Conservation (phyloP, 345 rosid genomes). For the Angophora floribunda region DNA sequence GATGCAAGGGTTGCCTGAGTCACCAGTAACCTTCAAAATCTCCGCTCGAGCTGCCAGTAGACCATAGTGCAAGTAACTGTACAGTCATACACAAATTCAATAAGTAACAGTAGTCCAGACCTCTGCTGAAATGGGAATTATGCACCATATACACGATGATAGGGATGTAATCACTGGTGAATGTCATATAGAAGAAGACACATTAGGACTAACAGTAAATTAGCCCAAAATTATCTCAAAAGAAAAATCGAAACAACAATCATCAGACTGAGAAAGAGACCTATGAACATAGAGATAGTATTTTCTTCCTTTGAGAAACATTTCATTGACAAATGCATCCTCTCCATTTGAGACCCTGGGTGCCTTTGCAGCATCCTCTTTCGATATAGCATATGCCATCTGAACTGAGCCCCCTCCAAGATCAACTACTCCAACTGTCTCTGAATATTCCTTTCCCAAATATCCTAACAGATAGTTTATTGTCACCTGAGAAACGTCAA, state of each 20-base stretch:
- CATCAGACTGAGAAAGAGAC: slow-evolving; percentile 16
- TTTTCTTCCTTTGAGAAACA: slow-evolving; percentile 63
- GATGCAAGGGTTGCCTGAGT: slow-evolving; percentile 69
- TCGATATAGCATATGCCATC: slow-evolving; percentile 96
- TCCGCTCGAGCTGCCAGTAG: slow-evolving; percentile 96
- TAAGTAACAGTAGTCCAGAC: background rate
- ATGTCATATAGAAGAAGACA: background rate
- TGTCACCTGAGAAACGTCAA: slow-evolving; percentile 52
- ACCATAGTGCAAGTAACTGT: slow-evolving; percentile 92
- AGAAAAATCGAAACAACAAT: background rate
- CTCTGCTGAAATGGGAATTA: background rate
- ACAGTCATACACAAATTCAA: slow-evolving; percentile 6
- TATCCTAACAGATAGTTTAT: slow-evolving; percentile 81
- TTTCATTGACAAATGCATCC: slow-evolving; percentile 73
- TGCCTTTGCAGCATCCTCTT: slow-evolving; percentile 68
- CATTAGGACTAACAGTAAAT: background rate
- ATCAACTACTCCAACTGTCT: slow-evolving; percentile 94
- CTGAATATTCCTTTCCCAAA: slow-evolving; percentile 57
- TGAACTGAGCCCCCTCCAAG: slow-evolving; percentile 99
- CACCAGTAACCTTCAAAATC: slow-evolving; percentile 63
- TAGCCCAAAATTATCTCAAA: background rate
- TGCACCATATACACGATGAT: background rate
- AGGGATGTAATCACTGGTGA: background rate
- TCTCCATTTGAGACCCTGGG: slow-evolving; percentile 59
- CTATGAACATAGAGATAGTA: slow-evolving; percentile 96